Evolutionary conservation across 1,284 basidiomycete genomes (phyloP).

Genomic region (Bondarzewia mesenterica): DNA sequence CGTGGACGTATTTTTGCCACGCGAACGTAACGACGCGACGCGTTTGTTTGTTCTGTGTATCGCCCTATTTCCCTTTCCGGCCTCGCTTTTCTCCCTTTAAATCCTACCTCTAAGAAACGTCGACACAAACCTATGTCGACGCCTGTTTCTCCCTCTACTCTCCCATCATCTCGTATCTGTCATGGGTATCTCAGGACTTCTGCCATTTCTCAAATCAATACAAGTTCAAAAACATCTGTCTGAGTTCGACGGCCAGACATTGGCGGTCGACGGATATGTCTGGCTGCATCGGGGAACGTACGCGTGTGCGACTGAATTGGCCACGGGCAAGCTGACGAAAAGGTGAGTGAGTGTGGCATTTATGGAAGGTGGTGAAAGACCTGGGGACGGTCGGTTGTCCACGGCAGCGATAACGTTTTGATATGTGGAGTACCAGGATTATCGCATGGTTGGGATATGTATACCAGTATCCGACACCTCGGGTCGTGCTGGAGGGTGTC

Average conservation of each 20-base stretch:
- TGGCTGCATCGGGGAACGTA: slow-evolving; percentile 97
- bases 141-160: neutral
- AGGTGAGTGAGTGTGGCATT: slow-evolving; percentile 48
- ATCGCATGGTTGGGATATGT: neutral
- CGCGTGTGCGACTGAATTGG: slow-evolving; percentile 86
- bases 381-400: too few species aligned
- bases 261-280: slow-evolving; percentile 88
- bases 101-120: neutral
- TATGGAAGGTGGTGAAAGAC: too few species aligned
- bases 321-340: slow-evolving; percentile 74
- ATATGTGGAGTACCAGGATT: neutral
- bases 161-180: neutral
- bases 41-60: neutral
- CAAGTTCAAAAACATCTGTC: slow-evolving; percentile 73
- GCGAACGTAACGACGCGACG: neutral
- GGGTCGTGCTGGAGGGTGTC: neutral
- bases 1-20: too few species aligned
- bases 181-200: slow-evolving; percentile 93
- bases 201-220: slow-evolving; percentile 89
- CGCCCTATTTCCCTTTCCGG: neutral
- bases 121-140: neutral
- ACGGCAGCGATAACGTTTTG: too few species aligned
- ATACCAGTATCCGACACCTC: neutral
- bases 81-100: too few species aligned
- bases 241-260: slow-evolving; percentile 74